phyloP scores from a whole-genome alignment of 495 filamentous ascomycete species.

The Aspergillus steynii region DNA sequence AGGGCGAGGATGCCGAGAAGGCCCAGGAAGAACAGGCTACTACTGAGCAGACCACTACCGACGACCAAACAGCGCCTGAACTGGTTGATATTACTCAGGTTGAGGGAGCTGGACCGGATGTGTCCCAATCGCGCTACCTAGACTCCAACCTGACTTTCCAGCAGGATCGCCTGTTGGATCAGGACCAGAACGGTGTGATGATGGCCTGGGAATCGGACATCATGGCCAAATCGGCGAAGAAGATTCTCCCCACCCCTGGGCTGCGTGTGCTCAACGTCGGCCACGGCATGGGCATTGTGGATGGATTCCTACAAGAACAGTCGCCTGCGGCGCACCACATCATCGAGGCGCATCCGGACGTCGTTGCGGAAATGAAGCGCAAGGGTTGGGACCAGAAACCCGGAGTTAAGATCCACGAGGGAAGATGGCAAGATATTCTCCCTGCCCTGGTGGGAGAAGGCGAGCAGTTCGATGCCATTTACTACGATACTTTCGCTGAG shows the following conservation, averaged over 20 bases:
- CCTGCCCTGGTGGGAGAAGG: conserved; percentile 68
- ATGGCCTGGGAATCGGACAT: conserved; percentile 94
- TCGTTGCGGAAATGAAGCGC: conserved; percentile 67
- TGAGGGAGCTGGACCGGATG: conserved; percentile 32
- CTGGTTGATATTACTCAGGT: conserved; percentile 29
- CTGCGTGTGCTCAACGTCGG: conserved; percentile 86
- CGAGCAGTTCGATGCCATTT: conserved; percentile 83
- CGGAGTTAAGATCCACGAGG: conserved; percentile 65
- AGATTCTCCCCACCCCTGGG: conserved; percentile 57
- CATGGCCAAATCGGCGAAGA: conserved; percentile 75
- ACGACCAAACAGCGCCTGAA: conserved; percentile 27
- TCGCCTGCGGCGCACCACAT: conserved; percentile 73
- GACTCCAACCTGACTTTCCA: conserved; percentile 73
- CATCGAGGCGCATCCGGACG: conserved; percentile 86
- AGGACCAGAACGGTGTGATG: conserved; percentile 87
- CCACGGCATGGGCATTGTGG: conserved; percentile 96
- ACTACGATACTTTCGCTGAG: conserved; percentile 98
- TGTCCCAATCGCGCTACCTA: conserved; percentile 72
- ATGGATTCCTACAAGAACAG: conserved; percentile 74
- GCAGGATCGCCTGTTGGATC: conserved; percentile 74
- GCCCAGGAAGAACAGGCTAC: conserved; percentile 28
- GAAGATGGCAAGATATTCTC: conserved; percentile 83
- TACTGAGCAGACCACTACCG: conserved; percentile 19
- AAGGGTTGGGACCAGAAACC: conserved; percentile 65
- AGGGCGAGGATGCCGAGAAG: conserved; percentile 23